Conservation (phyloP, 2,329 filamentous ascomycete species). For the Elsinoe batatas region DNA sequence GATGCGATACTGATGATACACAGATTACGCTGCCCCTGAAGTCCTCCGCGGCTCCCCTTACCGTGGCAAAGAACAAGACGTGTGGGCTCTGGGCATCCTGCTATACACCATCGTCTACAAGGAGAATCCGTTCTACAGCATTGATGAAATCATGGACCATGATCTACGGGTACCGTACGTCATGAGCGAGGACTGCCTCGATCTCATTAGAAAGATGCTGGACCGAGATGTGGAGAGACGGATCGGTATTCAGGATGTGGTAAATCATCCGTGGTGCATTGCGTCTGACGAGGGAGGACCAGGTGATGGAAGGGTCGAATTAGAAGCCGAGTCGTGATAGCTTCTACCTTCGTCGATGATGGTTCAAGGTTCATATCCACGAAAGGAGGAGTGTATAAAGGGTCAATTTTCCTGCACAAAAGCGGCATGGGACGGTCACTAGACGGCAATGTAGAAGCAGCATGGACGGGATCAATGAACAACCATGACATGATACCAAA, state of each 20-base stretch:
- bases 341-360: neutral
- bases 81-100: slow-evolving; percentile 94
- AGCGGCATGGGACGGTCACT: neutral
- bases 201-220: slow-evolving; percentile 84
- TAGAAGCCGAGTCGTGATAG: neutral
- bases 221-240: slow-evolving; percentile 76
- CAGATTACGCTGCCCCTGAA: slow-evolving; percentile 97
- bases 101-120: slow-evolving; percentile 99
- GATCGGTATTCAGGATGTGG: slow-evolving; percentile 76
- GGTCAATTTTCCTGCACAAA: neutral
- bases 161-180: slow-evolving; percentile 83
- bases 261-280: slow-evolving; percentile 75
- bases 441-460: neutral
- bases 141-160: slow-evolving; percentile 98
- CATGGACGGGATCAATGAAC: neutral
- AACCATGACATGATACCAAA: neutral
- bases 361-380: neutral
- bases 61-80: slow-evolving; percentile 91
- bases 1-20: neutral
- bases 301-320: neutral
- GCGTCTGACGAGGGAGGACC: neutral
- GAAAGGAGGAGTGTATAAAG: neutral
- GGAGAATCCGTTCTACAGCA: slow-evolving; percentile 97
- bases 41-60: slow-evolving; percentile 88
- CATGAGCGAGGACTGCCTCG: slow-evolving; percentile 84